Evolutionary conservation across 176 grass and related monocot genomes (phyloP).

Genomic region (Cenchrus purpureus): DNA sequence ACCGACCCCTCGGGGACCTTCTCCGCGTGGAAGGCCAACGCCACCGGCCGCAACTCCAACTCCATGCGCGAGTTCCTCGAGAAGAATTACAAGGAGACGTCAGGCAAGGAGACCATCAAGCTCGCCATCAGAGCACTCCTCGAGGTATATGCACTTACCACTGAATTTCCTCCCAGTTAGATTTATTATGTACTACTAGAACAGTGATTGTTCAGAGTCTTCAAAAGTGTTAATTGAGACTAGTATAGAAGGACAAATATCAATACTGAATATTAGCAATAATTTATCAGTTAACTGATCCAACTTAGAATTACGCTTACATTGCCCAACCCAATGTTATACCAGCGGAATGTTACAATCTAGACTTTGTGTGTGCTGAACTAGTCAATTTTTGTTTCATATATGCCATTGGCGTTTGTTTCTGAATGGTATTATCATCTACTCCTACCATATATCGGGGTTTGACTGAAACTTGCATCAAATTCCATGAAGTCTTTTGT

Average conservation of each 20-base stretch:
- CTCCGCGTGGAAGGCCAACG: conserved; percentile 96
- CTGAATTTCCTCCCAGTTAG: not conserved
- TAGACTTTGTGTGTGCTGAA: not conserved
- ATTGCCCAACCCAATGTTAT: not conserved
- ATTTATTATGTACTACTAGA: not conserved
- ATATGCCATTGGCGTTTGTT: too few species aligned
- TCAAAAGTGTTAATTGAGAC: too few species aligned
- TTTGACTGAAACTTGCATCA: too few species aligned
- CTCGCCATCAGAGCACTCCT: conserved; percentile 81
- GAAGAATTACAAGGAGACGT: conserved; percentile 99
- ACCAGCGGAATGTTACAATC: too few species aligned
- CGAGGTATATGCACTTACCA: conserved; percentile 53
- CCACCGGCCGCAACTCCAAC: conserved; percentile 93
- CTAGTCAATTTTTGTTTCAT: too few species aligned
- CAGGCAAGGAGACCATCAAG: conserved; percentile 93
- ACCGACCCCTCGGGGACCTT: conserved; percentile 95
- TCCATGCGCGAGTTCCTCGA: conserved; percentile 96
- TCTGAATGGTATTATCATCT: too few species aligned
- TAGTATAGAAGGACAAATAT: not conserved
- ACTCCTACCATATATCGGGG: not conserved
- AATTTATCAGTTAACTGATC: too few species aligned
- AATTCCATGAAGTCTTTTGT: not conserved
- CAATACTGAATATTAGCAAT: too few species aligned
- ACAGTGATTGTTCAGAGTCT: too few species aligned
- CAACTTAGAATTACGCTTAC: not conserved